phyloP scores from a whole-genome alignment of 2,329 filamentous ascomycete genomes.

The Zasmidium cellare region DNA sequence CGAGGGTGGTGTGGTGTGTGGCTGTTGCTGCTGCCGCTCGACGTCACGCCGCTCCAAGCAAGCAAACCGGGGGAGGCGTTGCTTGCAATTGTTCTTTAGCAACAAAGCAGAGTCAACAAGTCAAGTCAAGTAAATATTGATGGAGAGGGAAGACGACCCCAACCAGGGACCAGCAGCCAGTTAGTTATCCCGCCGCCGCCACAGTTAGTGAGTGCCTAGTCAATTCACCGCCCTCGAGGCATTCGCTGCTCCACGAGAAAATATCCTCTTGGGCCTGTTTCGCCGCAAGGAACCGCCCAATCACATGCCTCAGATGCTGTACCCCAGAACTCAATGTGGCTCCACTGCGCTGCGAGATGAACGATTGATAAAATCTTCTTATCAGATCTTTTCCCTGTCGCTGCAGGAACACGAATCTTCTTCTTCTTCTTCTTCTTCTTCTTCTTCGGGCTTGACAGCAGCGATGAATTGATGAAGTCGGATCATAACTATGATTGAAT shows the following conservation, averaged over 20 bases:
- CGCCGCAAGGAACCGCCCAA: conserved; percentile 8
- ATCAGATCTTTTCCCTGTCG: not conserved
- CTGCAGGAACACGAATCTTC: too few relatives aligned
- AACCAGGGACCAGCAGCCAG: too few relatives aligned
- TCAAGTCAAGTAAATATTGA: not conserved
- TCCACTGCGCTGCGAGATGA: conserved; percentile 4
- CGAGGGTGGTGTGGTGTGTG: not conserved
- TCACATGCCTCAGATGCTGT: not conserved
- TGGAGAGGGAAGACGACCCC: too few relatives aligned
- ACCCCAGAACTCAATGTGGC: conserved; percentile 2
- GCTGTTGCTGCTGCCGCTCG: not conserved
- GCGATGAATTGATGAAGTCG: too few relatives aligned
- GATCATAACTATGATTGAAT: too few relatives aligned
- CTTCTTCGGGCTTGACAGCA: too few relatives aligned
- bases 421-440: too few relatives aligned
- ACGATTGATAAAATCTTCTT: not conserved
- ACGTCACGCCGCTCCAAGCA: not conserved
- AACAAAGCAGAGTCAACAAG: not conserved
- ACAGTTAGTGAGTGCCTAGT: not conserved
- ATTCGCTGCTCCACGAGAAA: not conserved
- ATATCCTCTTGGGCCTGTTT: not conserved
- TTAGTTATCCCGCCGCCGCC: not conserved
- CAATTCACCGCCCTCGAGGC: not conserved
- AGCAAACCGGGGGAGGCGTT: not conserved
- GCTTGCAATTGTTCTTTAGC: conserved; percentile 7